Evolutionary conservation across 2,329 filamentous ascomycete genomes (phyloP), one percentile per base, ranked within the genome.

Genomic region (Cephalotrichum gorgonifer): DNA sequence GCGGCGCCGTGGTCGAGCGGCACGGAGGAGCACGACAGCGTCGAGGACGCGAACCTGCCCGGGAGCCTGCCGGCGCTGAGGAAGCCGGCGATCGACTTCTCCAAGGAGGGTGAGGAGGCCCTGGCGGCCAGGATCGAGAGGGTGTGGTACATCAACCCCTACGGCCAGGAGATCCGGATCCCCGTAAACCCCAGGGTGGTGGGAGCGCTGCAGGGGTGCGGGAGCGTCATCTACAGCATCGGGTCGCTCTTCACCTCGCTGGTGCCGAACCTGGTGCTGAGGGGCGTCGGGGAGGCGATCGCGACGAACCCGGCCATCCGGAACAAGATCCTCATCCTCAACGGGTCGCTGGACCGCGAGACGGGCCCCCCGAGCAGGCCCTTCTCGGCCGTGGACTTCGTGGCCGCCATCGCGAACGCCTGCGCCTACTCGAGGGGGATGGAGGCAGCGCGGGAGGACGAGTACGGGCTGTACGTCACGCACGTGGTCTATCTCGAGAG

Each of bases 81-180:
- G 6, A 82, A 85, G 50, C 87, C 85, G 46, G 87, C 94, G 54
- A 89, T 96, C 52, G 72, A 74, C 4, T 94, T 95, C 62, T 85
- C 78, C 59, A 97, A 97, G 67, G 65, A 72, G 59, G 73, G 79
- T 35, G 83, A 88, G 54, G 80, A 86, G 52, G 86, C 91, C 49
- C 72, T 97, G 1, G 78, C 87, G 0, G 76, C 85, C 0, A 76
- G 87, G 26, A 95, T 97, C 56, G 74, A 83, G 49, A 72, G 90
- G 2, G 75, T 97, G 28, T 97, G 89, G 88, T 97, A 97, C 69
- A 97, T 97, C 69, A 97, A 96, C 60, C 91, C 91, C 0, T 97
- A 96, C 63, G 91, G 91, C n/a, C 88, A 96, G 62, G 90, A 96
- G 65, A 96, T 97, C 56, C 80, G 83, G 17, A 86, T 90, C 1